Base-by-base conservation (phyloP, 768 basidiomycete genomes). In the Leucocoprinus birnbaumii region DNA sequence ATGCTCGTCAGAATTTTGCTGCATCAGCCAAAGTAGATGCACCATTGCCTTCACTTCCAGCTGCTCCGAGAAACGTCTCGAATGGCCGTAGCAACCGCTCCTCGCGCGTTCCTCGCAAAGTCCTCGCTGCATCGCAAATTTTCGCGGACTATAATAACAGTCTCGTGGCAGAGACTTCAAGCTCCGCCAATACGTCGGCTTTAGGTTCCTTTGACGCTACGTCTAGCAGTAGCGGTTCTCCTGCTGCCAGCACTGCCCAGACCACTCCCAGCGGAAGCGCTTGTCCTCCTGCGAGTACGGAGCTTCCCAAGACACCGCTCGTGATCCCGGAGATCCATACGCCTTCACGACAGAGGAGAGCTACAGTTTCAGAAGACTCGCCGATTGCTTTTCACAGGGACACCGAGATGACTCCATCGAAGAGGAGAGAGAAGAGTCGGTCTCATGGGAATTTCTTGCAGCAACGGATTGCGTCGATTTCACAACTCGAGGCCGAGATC, bases 1-100 rank as follows among this genome's bases (percentile, higher is more conserved):
- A 91, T 62, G 84, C 90, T 13, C 78, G 86, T 40, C 83, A 87
- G 64, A 86, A 80, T 54, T 92, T 93, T 62, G 86, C 82, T 24
- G 79, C 81, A 8, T 74, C 78, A 5, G 73, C 79, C 2, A 73
- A 73, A 0, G 72, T 71, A 21, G 66, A 73, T 65, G 67, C 75
- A 37, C 68, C 76, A 25, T 77, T 85, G 42, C 84, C 86, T 9
- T 77, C 87, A 13, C 78, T 89, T 24, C 87, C 89, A 1, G 70
- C 85, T 0, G 84, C 86, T 3, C 65, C 84, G 2, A 77, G 82
- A 18, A 77, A 78, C 24, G 63, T 71, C 5, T 82, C 80, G 0
- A 71, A 73, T 35, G 67, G 58, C 8, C 72, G 68, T 24, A 79
- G 69, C 25, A 72, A 68, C 47, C 76, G 74, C 13, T 73, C 79